phyloP scores from a whole-genome alignment of 345 rosid species.

The Eutrema japonicum region DNA sequence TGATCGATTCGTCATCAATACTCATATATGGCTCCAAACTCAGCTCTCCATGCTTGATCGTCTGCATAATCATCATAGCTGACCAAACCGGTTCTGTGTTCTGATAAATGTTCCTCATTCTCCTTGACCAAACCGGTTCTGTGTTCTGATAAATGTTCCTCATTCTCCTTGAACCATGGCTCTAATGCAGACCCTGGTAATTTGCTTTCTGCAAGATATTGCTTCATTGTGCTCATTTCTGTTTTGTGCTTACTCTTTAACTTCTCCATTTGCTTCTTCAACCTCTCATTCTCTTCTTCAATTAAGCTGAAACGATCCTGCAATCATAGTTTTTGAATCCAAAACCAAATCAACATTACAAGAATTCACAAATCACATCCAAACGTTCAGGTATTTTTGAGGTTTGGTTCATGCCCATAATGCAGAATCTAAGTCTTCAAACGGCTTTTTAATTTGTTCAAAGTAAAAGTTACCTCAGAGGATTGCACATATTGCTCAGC shows the following conservation, averaged over 20 bases:
- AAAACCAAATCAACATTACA: neutral
- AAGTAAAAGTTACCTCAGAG: conserved; percentile 62
- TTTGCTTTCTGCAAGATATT: conserved; percentile 86
- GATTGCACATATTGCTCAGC: conserved; percentile 79
- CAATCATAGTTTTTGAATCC: conserved; percentile 3
- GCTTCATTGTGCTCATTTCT: conserved; percentile 95
- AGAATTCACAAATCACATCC: neutral
- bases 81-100: conserved; percentile 31
- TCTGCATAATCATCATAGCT: conserved; percentile 47
- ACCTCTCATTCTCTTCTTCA: conserved; percentile 73
- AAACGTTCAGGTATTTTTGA: neutral
- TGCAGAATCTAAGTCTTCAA: neutral
- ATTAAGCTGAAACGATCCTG: conserved; percentile 62
- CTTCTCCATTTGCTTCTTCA: conserved; percentile 88
- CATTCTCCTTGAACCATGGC: conserved; percentile 42
- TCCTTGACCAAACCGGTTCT: conserved; percentile 22
- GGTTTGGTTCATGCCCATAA: neutral
- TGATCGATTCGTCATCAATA: conserved; percentile 3
- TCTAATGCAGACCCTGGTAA: conserved; percentile 78
- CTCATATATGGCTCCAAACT: conserved; percentile 82
- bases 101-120: conserved; percentile 8
- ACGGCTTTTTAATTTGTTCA: neutral
- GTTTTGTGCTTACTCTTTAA: conserved; percentile 84
- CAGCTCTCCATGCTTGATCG: conserved; percentile 96
- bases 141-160: conserved; percentile 9